A percentile compares a stretch with the other conserved stretches of the same genome.
These are phyloP conservation scores for Tylopilus vinaceipallidus DNA, from an alignment of 768 basidiomycete genomes.

Conservation along the genomic window DNA sequence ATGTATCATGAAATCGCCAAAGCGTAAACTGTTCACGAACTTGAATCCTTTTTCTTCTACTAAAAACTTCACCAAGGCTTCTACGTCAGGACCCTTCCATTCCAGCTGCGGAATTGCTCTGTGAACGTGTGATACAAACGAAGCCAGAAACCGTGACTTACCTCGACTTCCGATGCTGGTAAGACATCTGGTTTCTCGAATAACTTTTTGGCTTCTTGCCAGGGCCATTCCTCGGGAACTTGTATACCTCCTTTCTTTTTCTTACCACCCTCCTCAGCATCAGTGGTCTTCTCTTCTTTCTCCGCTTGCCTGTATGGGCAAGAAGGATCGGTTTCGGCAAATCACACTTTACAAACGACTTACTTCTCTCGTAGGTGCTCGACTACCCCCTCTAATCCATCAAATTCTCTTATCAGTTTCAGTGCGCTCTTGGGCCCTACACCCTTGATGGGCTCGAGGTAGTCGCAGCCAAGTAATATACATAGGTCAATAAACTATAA, in stretches of 20 bases:
- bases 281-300: slow-evolving; percentile 45
- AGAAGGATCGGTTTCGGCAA: neutral
- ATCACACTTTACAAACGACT: slow-evolving; percentile 10
- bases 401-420: slow-evolving; percentile 86
- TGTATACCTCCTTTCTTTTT: slow-evolving; percentile 70
- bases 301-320: slow-evolving; percentile 28
- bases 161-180: slow-evolving; percentile 83
- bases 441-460: slow-evolving; percentile 98
- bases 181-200: slow-evolving; percentile 90
- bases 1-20: neutral
- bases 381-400: slow-evolving; percentile 67
- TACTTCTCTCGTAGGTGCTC: slow-evolving; percentile 79
- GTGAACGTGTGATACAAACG: neutral
- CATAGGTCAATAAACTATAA: slow-evolving; percentile 92
- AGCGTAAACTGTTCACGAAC: slow-evolving; percentile 38
- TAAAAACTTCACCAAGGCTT: slow-evolving; percentile 90
- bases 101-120: slow-evolving; percentile 58
- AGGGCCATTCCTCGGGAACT: slow-evolving; percentile 95
- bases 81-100: slow-evolving; percentile 91
- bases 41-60: slow-evolving; percentile 97
- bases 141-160: slow-evolving; percentile 31
- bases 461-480: slow-evolving; percentile 95
- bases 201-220: slow-evolving; percentile 90
- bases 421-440: slow-evolving; percentile 94
- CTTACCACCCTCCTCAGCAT: slow-evolving; percentile 38